Base-by-base conservation (phyloP, 169 alveolate genomes). In the Plasmodium cynomolgi region DNA sequence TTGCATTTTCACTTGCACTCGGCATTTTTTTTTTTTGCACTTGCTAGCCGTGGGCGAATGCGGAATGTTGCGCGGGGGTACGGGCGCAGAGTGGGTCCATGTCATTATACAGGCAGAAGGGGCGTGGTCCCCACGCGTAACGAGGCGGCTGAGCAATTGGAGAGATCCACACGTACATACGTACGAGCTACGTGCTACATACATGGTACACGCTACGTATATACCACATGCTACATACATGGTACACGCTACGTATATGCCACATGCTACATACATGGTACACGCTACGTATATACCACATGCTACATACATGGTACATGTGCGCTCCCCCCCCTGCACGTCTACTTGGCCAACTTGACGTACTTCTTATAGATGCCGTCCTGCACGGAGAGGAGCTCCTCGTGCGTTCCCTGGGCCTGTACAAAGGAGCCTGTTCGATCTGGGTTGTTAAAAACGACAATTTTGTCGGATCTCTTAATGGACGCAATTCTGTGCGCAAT, bases 401-500 rank as follows among this genome's bases (percentile, higher is more conserved):
- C 96, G 88, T 98, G 99, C 31, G 97, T 97, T 68, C 99, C 99
- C 74, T 95, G 84, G 77, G 98, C 99, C 44, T 96, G 97, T 17
- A 98, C 95, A 81, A 41, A 91, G 17, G 95, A 68, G n/a, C 95
- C 95, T 23, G 50, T 47, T 84, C 93, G 92, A 41, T 99, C 99
- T 41, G 96, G 96, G 90, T 93, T 90, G 62, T 91, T 91, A 29
- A 91, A 91, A n/a, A 91, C 95, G 13, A 97, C 98, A 33, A 98
- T 98, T 75, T 90, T 71, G 58, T 97, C 98, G 47, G 97, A 95
- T 84, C 97, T 92, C 39, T 95, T 96, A 17, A 98, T 97, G 50
- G 99, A 98, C 44, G 98, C 95, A 73, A 98, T 97, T 50, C 99
- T 97, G 79, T 98, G 99, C n/a, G 99, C 99, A 75, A 98, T 98